phyloP scores from a whole-genome alignment of 768 basidiomycete species.

The Termitomyces bulborhizus region DNA sequence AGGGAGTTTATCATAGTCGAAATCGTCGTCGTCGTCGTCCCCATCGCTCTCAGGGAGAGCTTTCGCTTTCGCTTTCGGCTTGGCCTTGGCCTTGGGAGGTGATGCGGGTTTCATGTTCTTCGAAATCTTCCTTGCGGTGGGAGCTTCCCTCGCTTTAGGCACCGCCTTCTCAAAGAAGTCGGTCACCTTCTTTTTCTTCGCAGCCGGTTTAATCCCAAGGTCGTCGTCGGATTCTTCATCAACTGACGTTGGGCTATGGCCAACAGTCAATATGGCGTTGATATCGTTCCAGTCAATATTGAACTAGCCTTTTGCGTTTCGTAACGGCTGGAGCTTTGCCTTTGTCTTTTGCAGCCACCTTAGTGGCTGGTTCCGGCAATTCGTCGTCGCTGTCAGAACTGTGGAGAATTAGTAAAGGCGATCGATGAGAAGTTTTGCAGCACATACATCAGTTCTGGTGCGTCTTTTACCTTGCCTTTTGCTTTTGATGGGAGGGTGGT shows the following conservation, averaged over 20 bases:
- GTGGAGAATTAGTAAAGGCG: neutral
- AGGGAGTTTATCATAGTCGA: slow-evolving; percentile 36
- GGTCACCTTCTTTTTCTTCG: slow-evolving; percentile 53
- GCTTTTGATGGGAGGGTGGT: slow-evolving; percentile 12
- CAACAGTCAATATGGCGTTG: neutral
- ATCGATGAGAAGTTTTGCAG: too few relatives aligned
- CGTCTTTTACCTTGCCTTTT: slow-evolving; percentile 11
- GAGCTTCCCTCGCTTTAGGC: slow-evolving; percentile 31
- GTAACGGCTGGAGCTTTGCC: slow-evolving; percentile 19
- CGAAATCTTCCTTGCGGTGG: slow-evolving; percentile 42
- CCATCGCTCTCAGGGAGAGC: slow-evolving; percentile 41
- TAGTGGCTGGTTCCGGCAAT: neutral
- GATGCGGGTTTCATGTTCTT: slow-evolving; percentile 56
- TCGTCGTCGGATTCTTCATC: slow-evolving; percentile 36
- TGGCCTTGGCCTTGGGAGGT: slow-evolving; percentile 44
- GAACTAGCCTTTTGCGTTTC: slow-evolving; percentile 65
- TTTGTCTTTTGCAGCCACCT: slow-evolving; percentile 12
- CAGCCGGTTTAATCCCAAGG: slow-evolving; percentile 34
- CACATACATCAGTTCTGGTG: slow-evolving; percentile 6
- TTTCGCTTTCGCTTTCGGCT: slow-evolving; percentile 32
- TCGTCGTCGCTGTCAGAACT: slow-evolving; percentile 10
- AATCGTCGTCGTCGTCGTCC: slow-evolving; percentile 32
- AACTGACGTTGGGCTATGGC: slow-evolving; percentile 24
- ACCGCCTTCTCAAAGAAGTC: slow-evolving; percentile 55
- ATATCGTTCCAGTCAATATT: neutral